phyloP scores from a whole-genome alignment of 805 yeast species.

The Candida berthetii region DNA sequence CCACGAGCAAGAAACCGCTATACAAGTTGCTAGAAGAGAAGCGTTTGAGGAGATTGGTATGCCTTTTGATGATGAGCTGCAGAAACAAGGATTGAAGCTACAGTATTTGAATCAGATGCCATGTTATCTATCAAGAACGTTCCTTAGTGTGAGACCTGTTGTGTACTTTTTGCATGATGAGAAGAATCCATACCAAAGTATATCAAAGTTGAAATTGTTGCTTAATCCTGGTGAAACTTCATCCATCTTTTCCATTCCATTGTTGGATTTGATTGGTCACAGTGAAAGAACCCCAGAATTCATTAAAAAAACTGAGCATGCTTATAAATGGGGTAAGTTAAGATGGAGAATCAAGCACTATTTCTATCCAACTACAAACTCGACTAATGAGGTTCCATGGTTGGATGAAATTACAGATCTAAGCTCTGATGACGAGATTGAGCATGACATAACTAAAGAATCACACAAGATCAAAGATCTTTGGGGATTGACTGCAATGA shows the following conservation, averaged over 20 bases:
- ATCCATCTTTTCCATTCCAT: slow-evolving; percentile 63
- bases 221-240: slow-evolving; percentile 77
- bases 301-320: slow-evolving; percentile 21
- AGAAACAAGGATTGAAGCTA: slow-evolving; percentile 44
- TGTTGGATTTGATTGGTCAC: slow-evolving; percentile 44
- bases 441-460: slow-evolving; percentile 18
- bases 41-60: slow-evolving; percentile 85
- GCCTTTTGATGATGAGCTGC: slow-evolving; percentile 37
- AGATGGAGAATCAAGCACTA: slow-evolving; percentile 61
- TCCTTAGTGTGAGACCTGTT: slow-evolving; percentile 79
- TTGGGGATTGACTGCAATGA: slow-evolving; percentile 82
- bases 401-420: slow-evolving; percentile 52
- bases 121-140: slow-evolving; percentile 73
- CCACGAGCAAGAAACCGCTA: slow-evolving; percentile 52
- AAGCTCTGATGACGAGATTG: slow-evolving; percentile 48
- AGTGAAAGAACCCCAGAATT: slow-evolving; percentile 23
- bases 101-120: slow-evolving; percentile 65
- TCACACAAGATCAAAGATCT: slow-evolving; percentile 50
- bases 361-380: slow-evolving; percentile 49
- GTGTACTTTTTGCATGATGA: slow-evolving; percentile 50
- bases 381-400: slow-evolving; percentile 53
- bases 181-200: slow-evolving; percentile 15
- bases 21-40: slow-evolving; percentile 76
- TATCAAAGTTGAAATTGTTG: slow-evolving; percentile 31
- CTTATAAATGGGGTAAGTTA: slow-evolving; percentile 64